Evolutionary conservation across 192 early-diverging fungal species (phyloP), one percentile per base, ranked within the genome.

Genomic region (Allomyces javanicus): DNA sequence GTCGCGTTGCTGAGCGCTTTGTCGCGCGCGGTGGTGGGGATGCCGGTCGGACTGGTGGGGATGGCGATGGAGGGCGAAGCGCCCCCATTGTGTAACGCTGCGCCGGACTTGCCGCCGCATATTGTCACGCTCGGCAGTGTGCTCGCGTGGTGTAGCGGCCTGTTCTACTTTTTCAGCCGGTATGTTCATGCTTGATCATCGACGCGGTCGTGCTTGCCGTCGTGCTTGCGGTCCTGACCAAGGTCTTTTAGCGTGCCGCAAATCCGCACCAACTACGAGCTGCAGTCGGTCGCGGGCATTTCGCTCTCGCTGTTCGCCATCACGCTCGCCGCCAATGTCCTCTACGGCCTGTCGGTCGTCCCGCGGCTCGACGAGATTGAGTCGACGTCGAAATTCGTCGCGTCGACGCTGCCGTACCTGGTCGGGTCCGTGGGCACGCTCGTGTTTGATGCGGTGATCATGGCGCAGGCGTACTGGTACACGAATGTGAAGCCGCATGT

Each of bases 291-390:
- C 22, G 71, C 75, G 44, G 78, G 77, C 0, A 64, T 79, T 25
- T 71, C 68, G n/a, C 50, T 76, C 19, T 25, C 26, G 1, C 67
- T 79, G 25, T 76, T 79, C 21, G 17, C 65, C 40, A 65, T 77
- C 40, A 78, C 78, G 4, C 65, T 79, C 44, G 23, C 70, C 24
- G 78, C 76, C 64, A 79, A 79, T 63, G 24, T 78, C n/a, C 44
- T 65, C 43, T 79, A 79, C 62, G 72, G 72, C 61, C 17, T 68
- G 43, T 62, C 67, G 10, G 70, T 79, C 22, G 44, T 79, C 5
- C 63, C 74, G 17, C 69, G 76, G 33, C 24, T 70, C 43, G 71
- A 76, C 65, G 63, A 21, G 19, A 17, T 50, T 2, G 33, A 3
- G 7, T 27, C 19, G 23, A 65, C 44, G 17, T 3, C 3, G 50